Base-by-base conservation (phyloP, 2,329 filamentous ascomycete genomes). In the Aspergillus quadrilineatus region DNA sequence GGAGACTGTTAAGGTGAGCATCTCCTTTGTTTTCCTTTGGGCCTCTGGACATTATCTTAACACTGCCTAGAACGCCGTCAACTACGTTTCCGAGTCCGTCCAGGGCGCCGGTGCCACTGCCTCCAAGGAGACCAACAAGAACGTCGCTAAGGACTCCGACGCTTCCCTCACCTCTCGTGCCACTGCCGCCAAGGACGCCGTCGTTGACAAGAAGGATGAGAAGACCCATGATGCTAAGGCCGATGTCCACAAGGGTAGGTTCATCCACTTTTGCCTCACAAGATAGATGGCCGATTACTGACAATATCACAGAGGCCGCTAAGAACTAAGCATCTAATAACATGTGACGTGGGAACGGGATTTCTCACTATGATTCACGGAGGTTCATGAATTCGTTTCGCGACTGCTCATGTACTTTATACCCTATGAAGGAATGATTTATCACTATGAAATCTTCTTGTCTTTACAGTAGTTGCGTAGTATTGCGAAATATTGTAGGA, bases 51-150 rank as follows among this genome's bases (percentile, higher is more conserved):
- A 37, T 12, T 4, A 37, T 37, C 34, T 14, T 14, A 10, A 5
- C 34, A 14, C 34, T 37, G 10, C 32, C 37, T 29, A 67, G 79
- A 83, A 87, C 77, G 82, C 81, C 69, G 84, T 77, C 77, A 87
- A 87, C 82, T 88, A 88, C 82, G 84, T 88, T 76, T 75, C 83
- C 64, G 86, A 88, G 80, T 77, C 79, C 67, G 74, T 85, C 70
- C 80, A 87, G 79, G 77, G 85, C 71, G 77, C 78, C 59, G 70
- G 79, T 61, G 77, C 77, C 60, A 79, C 81, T 63, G 77, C 82
- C 60, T 83, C 80, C 77, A 88, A 89, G 83, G 85, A 88, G 77
- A 78, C 78, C 78, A 88, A 89, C 83, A 88, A 89, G 83, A 70
- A 81, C 63, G 80, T 85, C 63, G 86, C 85, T 73, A 88, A 88